phyloP scores from a whole-genome alignment of 1,139 yeast genomes.

The Suhomyces ambrosiae region DNA sequence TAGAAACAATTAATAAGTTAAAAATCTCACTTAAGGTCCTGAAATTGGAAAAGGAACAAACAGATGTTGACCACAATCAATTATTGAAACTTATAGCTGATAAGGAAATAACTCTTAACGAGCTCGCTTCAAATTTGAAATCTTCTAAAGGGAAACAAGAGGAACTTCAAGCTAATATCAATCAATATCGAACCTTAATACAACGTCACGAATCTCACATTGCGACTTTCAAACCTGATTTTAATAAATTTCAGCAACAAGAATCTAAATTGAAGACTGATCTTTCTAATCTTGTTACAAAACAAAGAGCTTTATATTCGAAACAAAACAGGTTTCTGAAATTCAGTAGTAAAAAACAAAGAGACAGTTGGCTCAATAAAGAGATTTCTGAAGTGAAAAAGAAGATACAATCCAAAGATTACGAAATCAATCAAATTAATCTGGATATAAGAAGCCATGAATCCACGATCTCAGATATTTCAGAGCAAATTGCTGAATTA shows the following conservation, averaged over 20 bases:
- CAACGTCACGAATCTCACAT: constrained; percentile 27
- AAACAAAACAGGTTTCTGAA: constrained; percentile 74
- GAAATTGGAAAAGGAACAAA: constrained; percentile 53
- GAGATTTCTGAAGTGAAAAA: constrained; percentile 29
- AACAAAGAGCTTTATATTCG: constrained; percentile 65
- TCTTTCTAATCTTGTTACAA: constrained; percentile 49
- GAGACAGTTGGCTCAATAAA: constrained; percentile 68
- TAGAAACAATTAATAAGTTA: constrained; percentile 47
- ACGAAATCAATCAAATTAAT: constrained; percentile 25
- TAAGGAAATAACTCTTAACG: constrained; percentile 43
- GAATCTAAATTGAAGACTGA: constrained; percentile 46
- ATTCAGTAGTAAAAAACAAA: constrained; percentile 56
- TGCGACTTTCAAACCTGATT: constrained; percentile 40
- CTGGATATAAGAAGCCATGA: constrained; percentile 23
- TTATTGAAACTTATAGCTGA: constrained; percentile 41
- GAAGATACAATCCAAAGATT: constrained; percentile 25
- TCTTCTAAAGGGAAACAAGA: constrained; percentile 20
- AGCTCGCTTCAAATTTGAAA: constrained; percentile 24
- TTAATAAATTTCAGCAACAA: constrained; percentile 37
- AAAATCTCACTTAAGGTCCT: constrained; percentile 42
- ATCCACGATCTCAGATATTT: constrained; percentile 22
- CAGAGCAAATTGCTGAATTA: constrained; percentile 45
- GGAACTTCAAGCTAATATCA: constrained; percentile 20
- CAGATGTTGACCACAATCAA: constrained; percentile 53
- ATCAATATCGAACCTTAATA: constrained; percentile 24